These are phyloP conservation scores for Tricladium varicosporioides DNA, from an alignment of 2,329 filamentous ascomycete species.

Conservation along the genomic window DNA sequence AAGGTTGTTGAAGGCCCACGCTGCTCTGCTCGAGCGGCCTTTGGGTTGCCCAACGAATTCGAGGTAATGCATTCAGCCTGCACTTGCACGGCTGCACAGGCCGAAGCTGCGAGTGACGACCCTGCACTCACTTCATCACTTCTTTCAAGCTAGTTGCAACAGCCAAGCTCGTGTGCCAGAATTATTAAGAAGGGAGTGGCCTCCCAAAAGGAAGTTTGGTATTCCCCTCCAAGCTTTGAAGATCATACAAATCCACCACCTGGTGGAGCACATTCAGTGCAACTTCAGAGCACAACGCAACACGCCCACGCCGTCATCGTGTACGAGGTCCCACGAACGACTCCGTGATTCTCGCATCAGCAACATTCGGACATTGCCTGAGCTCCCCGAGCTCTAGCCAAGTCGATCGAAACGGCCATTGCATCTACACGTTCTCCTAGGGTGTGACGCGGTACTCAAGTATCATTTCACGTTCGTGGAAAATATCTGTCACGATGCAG, in stretches of 20 bases:
- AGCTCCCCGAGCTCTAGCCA: too few species aligned
- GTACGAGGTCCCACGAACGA: neutral
- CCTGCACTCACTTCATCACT: too few species aligned
- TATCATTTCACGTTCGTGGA: neutral
- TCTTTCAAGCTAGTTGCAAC: neutral
- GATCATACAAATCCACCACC: too few species aligned
- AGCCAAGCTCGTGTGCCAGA: neutral
- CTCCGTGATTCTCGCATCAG: neutral
- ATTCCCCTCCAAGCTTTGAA: neutral
- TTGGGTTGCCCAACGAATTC: neutral
- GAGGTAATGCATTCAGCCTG: neutral
- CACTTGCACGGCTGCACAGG: neutral
- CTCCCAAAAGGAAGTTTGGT: neutral
- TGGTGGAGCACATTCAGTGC: too few species aligned
- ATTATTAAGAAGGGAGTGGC: neutral
- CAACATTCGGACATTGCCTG: too few species aligned
- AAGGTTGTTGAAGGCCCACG: neutral
- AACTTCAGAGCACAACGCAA: neutral
- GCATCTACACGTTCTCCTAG: too few species aligned
- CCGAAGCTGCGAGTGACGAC: neutral
- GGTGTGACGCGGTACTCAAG: too few species aligned
- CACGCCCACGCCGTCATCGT: neutral
- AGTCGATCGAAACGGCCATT: too few species aligned
- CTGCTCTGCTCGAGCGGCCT: neutral
- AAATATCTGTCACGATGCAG: neutral